These are phyloP conservation scores for Aethionema arabicum DNA, from an alignment of 345 rosid species.

Conservation along the genomic window DNA sequence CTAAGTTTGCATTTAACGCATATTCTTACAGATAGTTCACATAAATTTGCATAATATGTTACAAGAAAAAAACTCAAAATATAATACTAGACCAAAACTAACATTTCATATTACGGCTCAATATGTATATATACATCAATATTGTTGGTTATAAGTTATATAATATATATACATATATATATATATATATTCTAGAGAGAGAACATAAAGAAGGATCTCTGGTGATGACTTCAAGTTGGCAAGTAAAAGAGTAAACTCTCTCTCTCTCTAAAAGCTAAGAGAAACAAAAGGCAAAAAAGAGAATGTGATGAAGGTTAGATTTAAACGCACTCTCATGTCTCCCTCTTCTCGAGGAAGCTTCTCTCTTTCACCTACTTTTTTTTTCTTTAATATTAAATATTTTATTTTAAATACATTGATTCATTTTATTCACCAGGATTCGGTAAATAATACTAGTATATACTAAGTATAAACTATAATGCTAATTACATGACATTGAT, in stretches of 20 bases:
- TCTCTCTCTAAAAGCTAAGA: constrained; percentile 33
- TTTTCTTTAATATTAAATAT: not conserved
- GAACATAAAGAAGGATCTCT: constrained; percentile 28
- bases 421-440: constrained; percentile 8
- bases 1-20: no score
- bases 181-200: constrained; percentile 2
- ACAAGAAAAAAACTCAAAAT: no score
- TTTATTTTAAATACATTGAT: not conserved
- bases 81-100: no score
- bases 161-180: not conserved
- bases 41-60: no score
- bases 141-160: no score
- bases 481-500: not conserved
- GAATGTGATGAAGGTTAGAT: constrained; percentile 5
- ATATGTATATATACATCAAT: not conserved
- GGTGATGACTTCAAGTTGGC: constrained; percentile 55
- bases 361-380: constrained; percentile 33
- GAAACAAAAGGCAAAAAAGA: constrained; percentile 37
- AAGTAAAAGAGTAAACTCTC: constrained; percentile 51
- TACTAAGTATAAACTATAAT: constrained; percentile 2
- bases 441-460: no score
- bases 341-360: constrained; percentile 44
- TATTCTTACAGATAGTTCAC: no score
- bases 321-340: constrained; percentile 40
- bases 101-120: no score